A percentile compares a stretch with the other conserved stretches of the same genome.
These are phyloP conservation scores for Corchorus olitorius DNA, from an alignment of 345 rosid species.

Conservation along the genomic window DNA sequence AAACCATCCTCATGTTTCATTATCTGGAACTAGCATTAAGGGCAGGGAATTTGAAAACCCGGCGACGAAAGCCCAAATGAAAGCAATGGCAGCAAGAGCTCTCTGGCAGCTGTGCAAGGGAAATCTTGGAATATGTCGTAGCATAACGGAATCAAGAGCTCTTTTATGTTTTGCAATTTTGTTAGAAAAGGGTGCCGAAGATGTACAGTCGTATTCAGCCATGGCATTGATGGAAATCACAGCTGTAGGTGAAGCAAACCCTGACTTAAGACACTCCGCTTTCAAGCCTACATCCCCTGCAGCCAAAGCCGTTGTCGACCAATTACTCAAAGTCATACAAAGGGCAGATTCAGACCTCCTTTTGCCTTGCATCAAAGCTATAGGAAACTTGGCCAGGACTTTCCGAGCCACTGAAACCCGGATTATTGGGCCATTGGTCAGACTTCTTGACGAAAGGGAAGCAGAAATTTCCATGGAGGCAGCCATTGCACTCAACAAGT, in stretches of 20 bases:
- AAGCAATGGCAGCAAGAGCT: slow-evolving; percentile 79
- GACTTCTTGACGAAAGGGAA: slow-evolving; percentile 66
- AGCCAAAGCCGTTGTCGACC: slow-evolving; percentile 72
- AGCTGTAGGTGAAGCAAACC: slow-evolving; percentile 55
- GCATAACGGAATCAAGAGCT: slow-evolving; percentile 75
- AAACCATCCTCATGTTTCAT: slow-evolving; percentile 37
- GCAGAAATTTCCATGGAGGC: slow-evolving; percentile 64
- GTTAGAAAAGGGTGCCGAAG: slow-evolving; percentile 65
- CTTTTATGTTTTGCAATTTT: slow-evolving; percentile 64
- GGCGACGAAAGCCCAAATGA: slow-evolving; percentile 64
- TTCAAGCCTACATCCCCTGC: slow-evolving; percentile 81
- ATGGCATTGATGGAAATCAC: slow-evolving; percentile 81
- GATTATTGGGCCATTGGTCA: slow-evolving; percentile 62
- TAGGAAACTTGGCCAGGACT: slow-evolving; percentile 79
- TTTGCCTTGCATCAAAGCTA: slow-evolving; percentile 55
- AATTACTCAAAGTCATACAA: slow-evolving; percentile 50
- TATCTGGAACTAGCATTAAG: slow-evolving; percentile 59
- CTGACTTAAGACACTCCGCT: slow-evolving; percentile 61
- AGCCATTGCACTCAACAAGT: slow-evolving; percentile 57
- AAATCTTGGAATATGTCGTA: slow-evolving; percentile 53
- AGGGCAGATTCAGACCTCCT: slow-evolving; percentile 56
- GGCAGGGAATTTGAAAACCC: slow-evolving; percentile 66
- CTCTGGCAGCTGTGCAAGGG: slow-evolving; percentile 71
- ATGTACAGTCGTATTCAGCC: slow-evolving; percentile 62
- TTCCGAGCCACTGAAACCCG: slow-evolving; percentile 74